Base-by-base conservation (phyloP, 768 basidiomycete species). In the Mycena polygramma region DNA sequence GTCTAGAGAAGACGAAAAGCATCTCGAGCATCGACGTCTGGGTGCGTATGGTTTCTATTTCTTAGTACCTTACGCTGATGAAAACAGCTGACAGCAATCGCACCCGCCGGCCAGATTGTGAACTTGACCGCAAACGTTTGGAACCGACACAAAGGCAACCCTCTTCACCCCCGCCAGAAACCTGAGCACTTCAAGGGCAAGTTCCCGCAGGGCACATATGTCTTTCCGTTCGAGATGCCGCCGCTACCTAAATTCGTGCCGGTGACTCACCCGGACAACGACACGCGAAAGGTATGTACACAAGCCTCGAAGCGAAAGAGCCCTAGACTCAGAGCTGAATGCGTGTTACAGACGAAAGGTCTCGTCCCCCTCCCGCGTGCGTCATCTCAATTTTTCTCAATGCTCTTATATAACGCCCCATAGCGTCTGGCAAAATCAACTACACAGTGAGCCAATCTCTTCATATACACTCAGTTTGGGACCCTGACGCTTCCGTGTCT, bases 11-110 rank as follows among this genome's bases (percentile, higher is more conserved):
- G 30, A 61, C 72, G 36, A 73, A 73, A 35, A 70, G 37, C 30
- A 73, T 73, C 10, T 70, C 69, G 19, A 73, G 72, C 30, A 68
- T 73, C 39, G 72, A 73, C 24, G 72, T 73, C n/a, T 70, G 69
- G 69, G 72, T 73, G 43, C 35, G 65, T 51, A 5, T 63, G 24
- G 20, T 39, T 26, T 26, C 20, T 24, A 19, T 35, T 52, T 17
- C 14, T 6, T 19, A 36, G 15, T 30, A 30, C 35, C n/a, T 39
- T 36, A 19, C 19, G 36, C 57, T 36, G 41, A 46, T 6, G 22
- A 45, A 30, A 24, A 19, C 45, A 73, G 72, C 52, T 73, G 17
- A n/a, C 48, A 17, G 72, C 57, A 11, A 53, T 54, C 20, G 72
- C 72, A 22, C 72, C 72, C 22, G 22, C 65, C 7, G 72, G 72